Conservation (phyloP, 768 basidiomycete species). For the Rhodosporidiobolus sp. region DNA sequence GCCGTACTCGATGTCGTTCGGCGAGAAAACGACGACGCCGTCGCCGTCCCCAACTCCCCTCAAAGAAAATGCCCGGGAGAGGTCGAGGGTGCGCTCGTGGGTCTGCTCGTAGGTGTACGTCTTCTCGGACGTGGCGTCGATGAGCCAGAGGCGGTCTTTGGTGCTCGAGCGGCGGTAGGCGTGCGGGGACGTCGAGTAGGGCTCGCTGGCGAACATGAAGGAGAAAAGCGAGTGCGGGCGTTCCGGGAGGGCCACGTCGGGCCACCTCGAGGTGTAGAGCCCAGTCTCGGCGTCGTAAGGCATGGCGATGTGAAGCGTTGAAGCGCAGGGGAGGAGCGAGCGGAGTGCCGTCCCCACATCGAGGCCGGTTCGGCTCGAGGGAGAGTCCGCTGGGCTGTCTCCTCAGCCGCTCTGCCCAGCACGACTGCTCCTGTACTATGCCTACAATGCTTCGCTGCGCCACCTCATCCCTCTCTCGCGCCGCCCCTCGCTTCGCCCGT, state of each 20-base stretch:
- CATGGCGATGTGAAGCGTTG: not conserved
- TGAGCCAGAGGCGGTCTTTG: slow-evolving; percentile 13
- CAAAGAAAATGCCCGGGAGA: slow-evolving; percentile 22
- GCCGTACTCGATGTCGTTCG: slow-evolving; percentile 33
- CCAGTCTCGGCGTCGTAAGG: slow-evolving; percentile 26
- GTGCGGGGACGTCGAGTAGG: not conserved
- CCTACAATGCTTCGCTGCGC: not conserved
- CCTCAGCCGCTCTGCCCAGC: too few species aligned
- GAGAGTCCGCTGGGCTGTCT: too few species aligned
- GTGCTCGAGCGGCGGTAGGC: not conserved
- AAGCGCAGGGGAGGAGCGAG: not conserved
- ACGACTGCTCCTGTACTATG: too few species aligned
- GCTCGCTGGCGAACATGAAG: slow-evolving; percentile 23
- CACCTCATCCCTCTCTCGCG: not conserved
- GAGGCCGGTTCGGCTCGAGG: too few species aligned
- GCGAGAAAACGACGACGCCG: slow-evolving; percentile 11
- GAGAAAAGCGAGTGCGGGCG: slow-evolving; percentile 19
- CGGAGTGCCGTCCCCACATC: not conserved
- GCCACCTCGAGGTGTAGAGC: slow-evolving; percentile 2
- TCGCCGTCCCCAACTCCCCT: not conserved
- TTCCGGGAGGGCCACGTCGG: not conserved
- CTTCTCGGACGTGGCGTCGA: slow-evolving; percentile 1
- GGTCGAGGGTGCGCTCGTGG: slow-evolving; percentile 2
- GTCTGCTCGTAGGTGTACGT: not conserved
- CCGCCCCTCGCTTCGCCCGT: not conserved